Conservation (phyloP, 495 filamentous ascomycete genomes). For the Lophiotrema nucula region DNA sequence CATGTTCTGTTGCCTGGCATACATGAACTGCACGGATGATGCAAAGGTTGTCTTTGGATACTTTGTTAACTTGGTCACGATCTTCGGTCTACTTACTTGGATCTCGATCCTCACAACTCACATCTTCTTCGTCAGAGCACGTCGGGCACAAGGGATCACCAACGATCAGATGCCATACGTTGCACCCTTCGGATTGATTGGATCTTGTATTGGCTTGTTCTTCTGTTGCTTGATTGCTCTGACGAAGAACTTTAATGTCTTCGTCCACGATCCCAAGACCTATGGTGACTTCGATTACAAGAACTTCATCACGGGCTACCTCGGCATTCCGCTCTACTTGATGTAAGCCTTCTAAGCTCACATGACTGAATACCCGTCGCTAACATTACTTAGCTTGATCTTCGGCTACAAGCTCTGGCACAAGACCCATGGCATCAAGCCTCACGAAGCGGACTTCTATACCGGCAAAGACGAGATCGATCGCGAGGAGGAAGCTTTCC, state of each 20-base stretch:
- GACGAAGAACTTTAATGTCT: conserved; percentile 78
- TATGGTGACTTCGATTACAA: conserved; percentile 52
- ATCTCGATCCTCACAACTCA: conserved; percentile 81
- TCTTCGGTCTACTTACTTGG: conserved; percentile 67
- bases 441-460: conserved; percentile 65
- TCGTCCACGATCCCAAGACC: conserved; percentile 49
- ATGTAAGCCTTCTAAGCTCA: conserved; percentile 33
- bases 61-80: conserved; percentile 65
- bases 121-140: conserved; percentile 73
- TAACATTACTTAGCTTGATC: conserved; percentile 47
- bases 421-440: conserved; percentile 52
- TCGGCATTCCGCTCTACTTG: conserved; percentile 78
- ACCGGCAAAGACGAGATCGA: conserved; percentile 72
- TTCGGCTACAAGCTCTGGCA: conserved; percentile 66
- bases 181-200: conserved; percentile 66
- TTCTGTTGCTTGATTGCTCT: conserved; percentile 70
- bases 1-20: conserved; percentile 66
- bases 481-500: conserved; percentile 67
- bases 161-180: conserved; percentile 65
- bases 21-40: conserved; percentile 71
- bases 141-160: conserved; percentile 68
- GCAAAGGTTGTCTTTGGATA: conserved; percentile 72
- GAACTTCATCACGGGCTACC: conserved; percentile 72
- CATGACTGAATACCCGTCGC: neutral
- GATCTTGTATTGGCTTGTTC: conserved; percentile 64